Evolutionary conservation across 352 stramenopile genomes (phyloP), one percentile per base, ranked within the genome.

Genomic region (Globisporangium paddicum): DNA sequence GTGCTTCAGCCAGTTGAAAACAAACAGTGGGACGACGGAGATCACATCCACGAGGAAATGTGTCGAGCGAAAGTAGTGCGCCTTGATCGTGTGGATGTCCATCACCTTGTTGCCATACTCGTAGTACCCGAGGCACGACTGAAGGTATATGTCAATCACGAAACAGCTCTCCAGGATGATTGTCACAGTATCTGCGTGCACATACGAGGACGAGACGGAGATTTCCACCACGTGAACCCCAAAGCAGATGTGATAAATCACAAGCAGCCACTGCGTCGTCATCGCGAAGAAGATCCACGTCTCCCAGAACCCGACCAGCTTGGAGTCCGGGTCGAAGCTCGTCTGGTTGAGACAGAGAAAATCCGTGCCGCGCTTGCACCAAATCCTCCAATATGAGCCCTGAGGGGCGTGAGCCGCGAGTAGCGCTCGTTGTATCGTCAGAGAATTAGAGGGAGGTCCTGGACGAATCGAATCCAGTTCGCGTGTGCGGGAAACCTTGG

Each of bases 51-150:
- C 62, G 0, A 46, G 38, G 52, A 89, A 86, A 8, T 66, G 46
- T 2, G 37, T 34, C 0, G 78, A 87, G 9, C 49, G 50, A 28
- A 86, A 54, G 48, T 87, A 89, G 10, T 75, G 72, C 0, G 41
- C 26, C 25, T 68, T 71, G 55, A 89, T 84, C 4, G 60, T 38
- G 0, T 40, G 40, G 13, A 76, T 26, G 55, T 81, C 69, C 72
- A 84, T 85, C 5, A 87, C 64, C 47, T 89, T 89, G 60, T 89
- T 87, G 30, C 76, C 78, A 28, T 77, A 87, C 40, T 80, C 66
- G 56, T 85, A 89, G 59, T 75, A 89, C 0, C 78, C 77, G 32
- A 85, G 70, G 1, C 71, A 68, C 1, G 69, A 80, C 7, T 81
- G 68, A 9, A 89, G 53, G 34, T 81, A 75, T 0, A 78, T 69